phyloP scores from a whole-genome alignment of 1,284 basidiomycete genomes.

The Puccinia coronata region DNA sequence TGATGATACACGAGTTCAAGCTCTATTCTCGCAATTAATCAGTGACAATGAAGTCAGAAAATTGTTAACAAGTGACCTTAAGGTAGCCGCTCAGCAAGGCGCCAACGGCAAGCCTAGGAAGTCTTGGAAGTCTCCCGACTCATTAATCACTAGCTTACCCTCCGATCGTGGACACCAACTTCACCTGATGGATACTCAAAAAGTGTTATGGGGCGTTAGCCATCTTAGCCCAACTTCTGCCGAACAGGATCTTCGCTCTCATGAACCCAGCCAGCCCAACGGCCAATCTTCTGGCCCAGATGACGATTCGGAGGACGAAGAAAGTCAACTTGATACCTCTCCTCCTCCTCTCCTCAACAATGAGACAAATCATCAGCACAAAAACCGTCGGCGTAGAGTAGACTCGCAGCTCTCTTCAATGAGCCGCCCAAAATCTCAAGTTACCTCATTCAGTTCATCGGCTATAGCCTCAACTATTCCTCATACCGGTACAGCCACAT shows the following conservation, averaged over 20 bases:
- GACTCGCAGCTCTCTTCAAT: constrained; percentile 7
- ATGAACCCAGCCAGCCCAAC: constrained; percentile 32
- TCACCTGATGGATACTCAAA: constrained; percentile 48
- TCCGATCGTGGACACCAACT: not conserved
- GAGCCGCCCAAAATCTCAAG: constrained; percentile 13
- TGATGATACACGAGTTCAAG: constrained; percentile 68
- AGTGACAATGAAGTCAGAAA: constrained; percentile 56
- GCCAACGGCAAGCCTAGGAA: constrained; percentile 52
- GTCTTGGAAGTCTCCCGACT: constrained; percentile 52
- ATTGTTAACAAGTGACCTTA: constrained; percentile 55
- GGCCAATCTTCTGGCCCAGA: constrained; percentile 1
- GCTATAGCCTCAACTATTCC: constrained; percentile 7
- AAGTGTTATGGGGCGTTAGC: constrained; percentile 25
- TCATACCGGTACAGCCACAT: constrained; percentile 14
- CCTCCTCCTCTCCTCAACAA: constrained; percentile 6
- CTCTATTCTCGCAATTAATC: constrained; percentile 66
- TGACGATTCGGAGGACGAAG: constrained; percentile 28
- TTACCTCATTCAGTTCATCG: not conserved
- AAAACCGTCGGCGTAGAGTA: constrained; percentile 21
- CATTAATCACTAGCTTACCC: not conserved
- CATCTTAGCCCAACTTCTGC: constrained; percentile 10
- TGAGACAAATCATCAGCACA: constrained; percentile 12
- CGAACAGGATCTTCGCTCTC: not conserved
- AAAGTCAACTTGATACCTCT: constrained; percentile 11
- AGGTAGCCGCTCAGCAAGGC: constrained; percentile 51